phyloP scores from a whole-genome alignment of 2,329 filamentous ascomycete genomes.

The Rhynchosporium agropyri region DNA sequence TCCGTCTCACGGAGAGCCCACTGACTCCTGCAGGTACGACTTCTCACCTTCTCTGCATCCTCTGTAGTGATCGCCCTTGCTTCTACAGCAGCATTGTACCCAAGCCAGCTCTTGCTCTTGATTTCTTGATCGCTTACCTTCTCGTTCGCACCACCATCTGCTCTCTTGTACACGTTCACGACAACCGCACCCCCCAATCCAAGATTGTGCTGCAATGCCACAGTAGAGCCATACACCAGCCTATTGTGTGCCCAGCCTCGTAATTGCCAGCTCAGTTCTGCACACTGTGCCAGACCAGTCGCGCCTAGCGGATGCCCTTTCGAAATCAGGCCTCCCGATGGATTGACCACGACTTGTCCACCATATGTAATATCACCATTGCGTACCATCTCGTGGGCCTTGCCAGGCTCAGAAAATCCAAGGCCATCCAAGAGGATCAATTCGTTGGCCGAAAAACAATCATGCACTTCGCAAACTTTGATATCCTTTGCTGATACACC shows the following conservation, averaged over 20 bases:
- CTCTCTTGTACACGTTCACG: constrained; percentile 84
- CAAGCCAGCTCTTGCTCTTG: constrained; percentile 67
- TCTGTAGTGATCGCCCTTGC: constrained; percentile 84
- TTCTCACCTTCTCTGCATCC: constrained; percentile 73
- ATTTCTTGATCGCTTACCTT: constrained; percentile 65
- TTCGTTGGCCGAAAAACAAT: constrained; percentile 96
- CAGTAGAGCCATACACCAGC: constrained; percentile 65
- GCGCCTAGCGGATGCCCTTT: constrained; percentile 96
- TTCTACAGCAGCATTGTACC: constrained; percentile 89
- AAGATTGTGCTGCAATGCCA: constrained; percentile 88
- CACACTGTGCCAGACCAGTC: constrained; percentile 90
- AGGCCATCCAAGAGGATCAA: constrained; percentile 88
- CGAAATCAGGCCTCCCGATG: constrained; percentile 90
- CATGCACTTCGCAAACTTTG: constrained; percentile 88
- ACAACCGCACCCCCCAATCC: constrained; percentile 90
- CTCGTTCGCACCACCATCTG: constrained; percentile 71
- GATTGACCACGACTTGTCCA: constrained; percentile 76
- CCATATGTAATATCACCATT: constrained; percentile 90
- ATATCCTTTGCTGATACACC: constrained; percentile 68
- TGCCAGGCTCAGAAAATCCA: constrained; percentile 76
- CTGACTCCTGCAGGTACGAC: constrained; percentile 63
- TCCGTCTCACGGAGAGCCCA: constrained; percentile 80
- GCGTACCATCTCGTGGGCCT: constrained; percentile 89
- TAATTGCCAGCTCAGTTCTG: constrained; percentile 93
- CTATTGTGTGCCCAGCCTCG: constrained; percentile 96